These are phyloP conservation scores for Nemania diffusa DNA, from an alignment of 2,329 filamentous ascomycete genomes.

Conservation along the genomic window DNA sequence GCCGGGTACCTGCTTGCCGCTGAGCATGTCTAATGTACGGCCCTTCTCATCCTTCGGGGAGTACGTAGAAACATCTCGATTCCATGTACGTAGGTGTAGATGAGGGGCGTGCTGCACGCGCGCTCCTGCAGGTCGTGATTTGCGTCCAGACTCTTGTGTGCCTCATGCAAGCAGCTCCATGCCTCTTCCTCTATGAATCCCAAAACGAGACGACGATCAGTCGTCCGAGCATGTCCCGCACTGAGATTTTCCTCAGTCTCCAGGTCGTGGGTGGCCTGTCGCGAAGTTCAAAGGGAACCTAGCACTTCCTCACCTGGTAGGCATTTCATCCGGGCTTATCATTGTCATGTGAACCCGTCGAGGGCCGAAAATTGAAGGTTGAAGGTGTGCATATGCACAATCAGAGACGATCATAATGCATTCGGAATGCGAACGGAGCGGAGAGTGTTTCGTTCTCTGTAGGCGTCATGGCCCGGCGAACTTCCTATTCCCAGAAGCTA, in stretches of 20 bases:
- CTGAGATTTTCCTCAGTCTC: background rate
- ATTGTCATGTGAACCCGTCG: too few relatives aligned
- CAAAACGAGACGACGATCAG: too few relatives aligned
- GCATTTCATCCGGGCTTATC: background rate
- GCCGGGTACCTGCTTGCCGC: background rate
- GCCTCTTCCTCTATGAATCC: too few relatives aligned
- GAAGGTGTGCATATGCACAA: background rate
- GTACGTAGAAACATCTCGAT: background rate
- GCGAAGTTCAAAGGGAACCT: background rate
- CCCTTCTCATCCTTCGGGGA: slow-evolving; percentile 32
- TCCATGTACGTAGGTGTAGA: background rate
- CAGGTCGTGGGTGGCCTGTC: background rate
- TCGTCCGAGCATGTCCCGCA: background rate
- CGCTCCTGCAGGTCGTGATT: slow-evolving; percentile 11
- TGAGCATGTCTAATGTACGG: slow-evolving; percentile 26
- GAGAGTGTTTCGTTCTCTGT: background rate
- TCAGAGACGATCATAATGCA: slow-evolving; percentile 14
- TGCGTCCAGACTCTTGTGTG: slow-evolving; percentile 13
- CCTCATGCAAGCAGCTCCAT: slow-evolving; percentile 10
- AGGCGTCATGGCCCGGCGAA: background rate
- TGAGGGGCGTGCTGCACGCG: background rate
- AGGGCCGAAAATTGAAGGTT: background rate
- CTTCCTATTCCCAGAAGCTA: background rate
- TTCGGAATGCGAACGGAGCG: slow-evolving; percentile 27
- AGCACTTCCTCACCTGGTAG: background rate